phyloP scores from a whole-genome alignment of 1,284 basidiomycete genomes.

The Leccinum subspadiceum region DNA sequence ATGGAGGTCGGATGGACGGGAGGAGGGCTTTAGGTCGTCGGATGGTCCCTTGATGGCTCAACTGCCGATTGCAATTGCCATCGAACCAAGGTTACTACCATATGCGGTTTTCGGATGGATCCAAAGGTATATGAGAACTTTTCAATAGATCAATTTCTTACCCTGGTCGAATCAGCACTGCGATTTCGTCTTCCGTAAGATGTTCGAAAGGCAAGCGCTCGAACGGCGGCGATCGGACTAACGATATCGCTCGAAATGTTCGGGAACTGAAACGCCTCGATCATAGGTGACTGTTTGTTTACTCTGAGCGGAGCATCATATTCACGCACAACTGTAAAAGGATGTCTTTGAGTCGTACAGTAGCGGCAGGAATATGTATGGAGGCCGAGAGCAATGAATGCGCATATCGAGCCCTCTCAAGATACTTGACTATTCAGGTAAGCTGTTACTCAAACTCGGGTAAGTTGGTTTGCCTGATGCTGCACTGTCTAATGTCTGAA shows the following conservation, averaged over 20 bases:
- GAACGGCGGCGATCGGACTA: conserved; percentile 47
- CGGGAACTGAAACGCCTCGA: conserved; percentile 66
- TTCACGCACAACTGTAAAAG: conserved; percentile 36
- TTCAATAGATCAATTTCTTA: conserved; percentile 16
- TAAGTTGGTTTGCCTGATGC: conserved; percentile 33
- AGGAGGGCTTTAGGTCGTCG: too few species aligned
- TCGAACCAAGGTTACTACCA: conserved; percentile 70
- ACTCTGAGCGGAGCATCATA: conserved; percentile 1
- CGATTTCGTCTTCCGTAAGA: conserved; percentile 77
- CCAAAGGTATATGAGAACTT: conserved; percentile 47
- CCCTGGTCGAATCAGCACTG: conserved; percentile 53
- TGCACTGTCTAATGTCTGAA: conserved; percentile 11
- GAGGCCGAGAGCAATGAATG: conserved; percentile 66
- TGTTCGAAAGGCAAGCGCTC: conserved; percentile 65
- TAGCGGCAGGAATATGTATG: conserved; percentile 77
- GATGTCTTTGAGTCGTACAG: conserved; percentile 76
- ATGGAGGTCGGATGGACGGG: conserved; percentile 37
- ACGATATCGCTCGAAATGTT: conserved; percentile 48
- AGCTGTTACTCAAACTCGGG: conserved; percentile 61
- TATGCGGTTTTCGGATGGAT: conserved; percentile 75
- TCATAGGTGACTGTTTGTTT: conserved; percentile 42
- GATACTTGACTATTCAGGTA: conserved; percentile 56
- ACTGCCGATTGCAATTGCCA: conserved; percentile 69
- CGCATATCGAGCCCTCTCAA: conserved; percentile 63
- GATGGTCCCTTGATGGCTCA: conserved; percentile 66